A percentile compares a stretch with the other conserved stretches of the same genome.
Conservation (phyloP, 2,329 filamentous ascomycete species). For the Camillea tinctor region DNA sequence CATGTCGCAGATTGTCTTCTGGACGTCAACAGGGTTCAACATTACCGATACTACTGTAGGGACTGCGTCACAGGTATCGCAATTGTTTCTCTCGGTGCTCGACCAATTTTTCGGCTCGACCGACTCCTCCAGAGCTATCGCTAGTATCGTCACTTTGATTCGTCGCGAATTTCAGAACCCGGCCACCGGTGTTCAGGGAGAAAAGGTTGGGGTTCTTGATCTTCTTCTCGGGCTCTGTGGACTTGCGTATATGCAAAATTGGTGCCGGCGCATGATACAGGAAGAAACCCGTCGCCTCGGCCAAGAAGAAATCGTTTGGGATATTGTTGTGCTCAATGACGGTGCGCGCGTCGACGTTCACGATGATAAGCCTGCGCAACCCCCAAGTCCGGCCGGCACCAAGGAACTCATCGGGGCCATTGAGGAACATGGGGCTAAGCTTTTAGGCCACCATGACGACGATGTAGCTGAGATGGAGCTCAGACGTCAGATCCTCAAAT, state of each 20-base stretch:
- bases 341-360: slow-evolving; percentile 55
- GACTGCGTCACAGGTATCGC: slow-evolving; percentile 54
- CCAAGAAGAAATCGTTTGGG: slow-evolving; percentile 62
- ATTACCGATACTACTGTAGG: slow-evolving; percentile 55
- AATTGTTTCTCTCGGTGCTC: slow-evolving; percentile 56
- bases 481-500: slow-evolving; percentile 53
- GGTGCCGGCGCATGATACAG: slow-evolving; percentile 51
- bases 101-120: slow-evolving; percentile 67
- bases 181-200: slow-evolving; percentile 56
- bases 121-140: slow-evolving; percentile 67
- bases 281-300: slow-evolving; percentile 47
- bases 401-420: slow-evolving; percentile 37
- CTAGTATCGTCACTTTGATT: slow-evolving; percentile 63
- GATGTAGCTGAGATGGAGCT: slow-evolving; percentile 47
- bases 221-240: slow-evolving; percentile 60
- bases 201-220: slow-evolving; percentile 60
- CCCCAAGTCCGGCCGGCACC: slow-evolving; percentile 18
- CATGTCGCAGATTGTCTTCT: slow-evolving; percentile 59
- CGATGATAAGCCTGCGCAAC: slow-evolving; percentile 28
- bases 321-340: slow-evolving; percentile 62
- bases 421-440: slow-evolving; percentile 31
- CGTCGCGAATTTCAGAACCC: slow-evolving; percentile 64
- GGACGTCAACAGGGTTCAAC: slow-evolving; percentile 60
- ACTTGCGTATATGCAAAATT: slow-evolving; percentile 60
- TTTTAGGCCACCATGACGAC: slow-evolving; percentile 37